Conservation (phyloP, 2,329 filamentous ascomycete genomes). For the Penicillium janthinellum region DNA sequence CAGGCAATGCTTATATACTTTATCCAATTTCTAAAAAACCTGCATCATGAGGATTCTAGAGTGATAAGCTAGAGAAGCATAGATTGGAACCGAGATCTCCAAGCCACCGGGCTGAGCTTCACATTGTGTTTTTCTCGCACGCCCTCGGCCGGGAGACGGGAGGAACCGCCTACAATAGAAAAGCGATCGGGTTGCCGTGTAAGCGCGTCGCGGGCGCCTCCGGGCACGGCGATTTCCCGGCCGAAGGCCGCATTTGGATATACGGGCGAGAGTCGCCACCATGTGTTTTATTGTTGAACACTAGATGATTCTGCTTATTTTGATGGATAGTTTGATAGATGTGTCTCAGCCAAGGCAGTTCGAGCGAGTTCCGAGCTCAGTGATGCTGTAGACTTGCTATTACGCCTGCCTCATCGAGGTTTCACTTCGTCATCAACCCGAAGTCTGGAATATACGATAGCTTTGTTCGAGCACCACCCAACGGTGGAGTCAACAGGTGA, state of each 20-base stretch:
- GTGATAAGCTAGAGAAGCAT: background rate
- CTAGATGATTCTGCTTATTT: too few species aligned
- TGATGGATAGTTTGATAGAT: too few species aligned
- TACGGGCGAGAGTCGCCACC: background rate
- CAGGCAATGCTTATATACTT: background rate
- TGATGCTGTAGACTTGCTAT: background rate
- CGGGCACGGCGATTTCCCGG: background rate
- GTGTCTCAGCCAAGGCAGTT: too few species aligned
- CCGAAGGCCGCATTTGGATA: conserved; percentile 1
- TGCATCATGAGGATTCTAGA: background rate
- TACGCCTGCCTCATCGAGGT: background rate
- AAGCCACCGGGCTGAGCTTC: conserved; percentile 10
- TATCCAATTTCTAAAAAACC: too few species aligned
- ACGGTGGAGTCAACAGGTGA: too few species aligned
- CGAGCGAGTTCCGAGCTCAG: background rate
- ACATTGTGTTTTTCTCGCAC: background rate
- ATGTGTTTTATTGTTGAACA: too few species aligned
- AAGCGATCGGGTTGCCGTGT: conserved; percentile 12
- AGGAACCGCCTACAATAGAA: background rate
- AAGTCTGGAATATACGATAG: background rate
- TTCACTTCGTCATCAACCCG: background rate
- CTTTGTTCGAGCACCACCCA: background rate
- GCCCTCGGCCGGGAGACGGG: conserved; percentile 8
- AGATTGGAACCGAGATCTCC: background rate
- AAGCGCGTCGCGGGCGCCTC: conserved; percentile 10